phyloP scores from a whole-genome alignment of 2,329 filamentous ascomycete species.

The Verticillium zaregamsianum region DNA sequence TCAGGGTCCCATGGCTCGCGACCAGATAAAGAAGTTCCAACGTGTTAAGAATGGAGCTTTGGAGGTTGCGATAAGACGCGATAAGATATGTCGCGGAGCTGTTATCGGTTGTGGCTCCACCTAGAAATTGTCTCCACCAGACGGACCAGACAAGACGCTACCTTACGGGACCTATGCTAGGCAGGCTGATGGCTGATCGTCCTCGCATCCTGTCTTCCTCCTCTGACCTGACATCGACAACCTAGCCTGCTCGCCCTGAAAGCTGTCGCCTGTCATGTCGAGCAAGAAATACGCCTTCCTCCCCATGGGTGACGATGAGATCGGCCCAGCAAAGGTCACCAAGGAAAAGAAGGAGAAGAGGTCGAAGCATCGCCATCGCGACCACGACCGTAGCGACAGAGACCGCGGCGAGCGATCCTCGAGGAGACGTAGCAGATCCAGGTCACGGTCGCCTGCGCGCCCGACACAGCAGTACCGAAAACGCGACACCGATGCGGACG shows the following conservation, averaged over 20 bases:
- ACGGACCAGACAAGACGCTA: neutral
- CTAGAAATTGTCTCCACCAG: neutral
- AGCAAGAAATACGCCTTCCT: slow-evolving; percentile 62
- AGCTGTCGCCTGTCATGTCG: slow-evolving; percentile 15
- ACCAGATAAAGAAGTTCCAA: slow-evolving; percentile 12
- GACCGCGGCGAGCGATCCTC: slow-evolving; percentile 18
- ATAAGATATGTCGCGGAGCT: neutral
- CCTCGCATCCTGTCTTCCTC: neutral
- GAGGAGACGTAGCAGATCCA: slow-evolving; percentile 12
- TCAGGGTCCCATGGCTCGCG: neutral
- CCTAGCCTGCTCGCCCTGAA: neutral
- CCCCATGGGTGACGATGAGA: slow-evolving; percentile 62
- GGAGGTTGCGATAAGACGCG: slow-evolving; percentile 11
- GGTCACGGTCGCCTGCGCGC: slow-evolving; percentile 29
- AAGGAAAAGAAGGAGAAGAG: neutral
- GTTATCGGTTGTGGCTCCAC: neutral
- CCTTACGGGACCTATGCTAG: too few species aligned
- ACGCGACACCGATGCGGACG: slow-evolving; percentile 44
- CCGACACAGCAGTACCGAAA: slow-evolving; percentile 38
- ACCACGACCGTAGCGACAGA: slow-evolving; percentile 14
- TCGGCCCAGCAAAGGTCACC: slow-evolving; percentile 47
- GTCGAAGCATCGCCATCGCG: slow-evolving; percentile 26
- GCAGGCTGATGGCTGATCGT: too few species aligned
- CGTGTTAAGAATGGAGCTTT: slow-evolving; percentile 15
- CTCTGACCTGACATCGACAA: neutral